Base-by-base conservation (phyloP, 345 rosid species). In the Murraya koenigii region DNA sequence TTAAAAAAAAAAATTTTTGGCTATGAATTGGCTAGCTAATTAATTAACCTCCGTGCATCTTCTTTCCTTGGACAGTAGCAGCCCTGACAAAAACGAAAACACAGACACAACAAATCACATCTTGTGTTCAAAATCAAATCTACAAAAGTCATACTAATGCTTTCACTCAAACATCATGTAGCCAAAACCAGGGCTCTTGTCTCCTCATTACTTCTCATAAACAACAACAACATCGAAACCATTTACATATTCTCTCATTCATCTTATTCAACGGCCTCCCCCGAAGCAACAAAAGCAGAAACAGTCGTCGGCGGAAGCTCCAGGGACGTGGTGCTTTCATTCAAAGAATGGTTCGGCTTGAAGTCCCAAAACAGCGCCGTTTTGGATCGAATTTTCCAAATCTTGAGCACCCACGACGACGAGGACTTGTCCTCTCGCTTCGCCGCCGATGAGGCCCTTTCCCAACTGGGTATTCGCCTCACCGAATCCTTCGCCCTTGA, bases 321-420 rank as follows among this genome's bases (percentile, higher is more conserved):
- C 47, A 86, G 76, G 65, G 76, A 87, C 70, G 76, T 89, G 1
- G 87, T 81, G 8, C 75, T 74, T 14, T 83, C 85, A n/a, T 79
- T 90, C n/a, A 90, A 83, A 76, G 82, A 85, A 64, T 93, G 97
- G 93, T 90, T 93, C 82, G 36, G 10, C 3, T 20, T 7, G 26
- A 79, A 83, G 68, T 63, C 75, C 80, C 83, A 68, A 19, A 80
- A 78, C 75, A 58, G 41, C 68, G 19, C 30, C 5, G 33, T 83
- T 32, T 75, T 89, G 61, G 83, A 87, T 67, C 87, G 79, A 28
- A 84, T 93, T 77, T 90, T 82, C 73, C 79, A 80, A 41, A 84
- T 89, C 70, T 79, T 91, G 14, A 70, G 38, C 23, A 71, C 76
- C 73, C 78, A 62, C 3, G 74, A 73, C 41, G 81, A 6, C 23